Conservation (phyloP, 345 rosid species). For the Salix arbutifolia region DNA sequence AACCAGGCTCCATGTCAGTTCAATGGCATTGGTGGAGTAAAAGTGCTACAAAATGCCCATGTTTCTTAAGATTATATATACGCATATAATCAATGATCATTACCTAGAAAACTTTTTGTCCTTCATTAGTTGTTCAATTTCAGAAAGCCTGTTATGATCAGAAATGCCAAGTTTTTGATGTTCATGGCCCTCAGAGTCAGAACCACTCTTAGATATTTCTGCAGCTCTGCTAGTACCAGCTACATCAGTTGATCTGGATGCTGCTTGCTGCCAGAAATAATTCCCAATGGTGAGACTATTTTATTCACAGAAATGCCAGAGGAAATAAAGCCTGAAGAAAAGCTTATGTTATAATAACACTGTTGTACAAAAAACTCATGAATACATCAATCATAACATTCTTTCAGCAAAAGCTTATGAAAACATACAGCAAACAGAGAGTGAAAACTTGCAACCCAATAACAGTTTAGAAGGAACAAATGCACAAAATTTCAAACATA, state of each 20-base stretch:
- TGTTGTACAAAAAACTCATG: neutral
- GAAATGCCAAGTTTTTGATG: slow-evolving; percentile 17
- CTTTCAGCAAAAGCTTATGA: neutral
- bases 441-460: neutral
- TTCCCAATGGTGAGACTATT: neutral
- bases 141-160: slow-evolving; percentile 40
- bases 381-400: neutral
- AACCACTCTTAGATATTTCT: slow-evolving; percentile 21
- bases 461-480: neutral
- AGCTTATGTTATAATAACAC: neutral
- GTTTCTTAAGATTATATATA: neutral
- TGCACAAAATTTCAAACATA: neutral
- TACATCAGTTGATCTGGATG: slow-evolving; percentile 25
- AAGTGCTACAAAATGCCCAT: neutral
- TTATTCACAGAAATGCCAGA: neutral
- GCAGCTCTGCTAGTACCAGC: slow-evolving; percentile 31
- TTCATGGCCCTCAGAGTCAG: slow-evolving; percentile 27
- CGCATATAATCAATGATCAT: slow-evolving; percentile 10
- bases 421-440: neutral
- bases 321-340: neutral
- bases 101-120: slow-evolving; percentile 64
- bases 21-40: neutral
- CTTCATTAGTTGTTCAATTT: slow-evolving; percentile 67
- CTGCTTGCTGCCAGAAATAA: slow-evolving; percentile 23
- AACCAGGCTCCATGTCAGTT: neutral